Base-by-base conservation (phyloP, 1,139 yeast genomes). In the Sugiyamaella sp. region DNA sequence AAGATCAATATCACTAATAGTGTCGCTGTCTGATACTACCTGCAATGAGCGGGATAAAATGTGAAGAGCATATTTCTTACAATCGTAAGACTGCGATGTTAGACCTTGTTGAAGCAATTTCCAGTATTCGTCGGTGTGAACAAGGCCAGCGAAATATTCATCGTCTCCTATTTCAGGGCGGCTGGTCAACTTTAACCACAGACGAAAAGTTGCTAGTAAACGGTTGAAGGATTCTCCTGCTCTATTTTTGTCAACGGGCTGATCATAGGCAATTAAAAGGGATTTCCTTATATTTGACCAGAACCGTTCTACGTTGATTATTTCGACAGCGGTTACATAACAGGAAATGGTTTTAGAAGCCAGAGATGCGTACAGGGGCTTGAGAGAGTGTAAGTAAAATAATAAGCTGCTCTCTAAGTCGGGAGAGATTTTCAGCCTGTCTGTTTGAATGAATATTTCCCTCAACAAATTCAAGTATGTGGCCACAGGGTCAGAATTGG, bases 41-140 rank as follows among this genome's bases (percentile, higher is more conserved):
- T 79, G 80, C 16, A 90, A 73, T 0, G 95, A 79, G 20, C 80
- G 67, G 60, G 84, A 85, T 42, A 89, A 69, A 20, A 89, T 80
- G 0, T 90, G 83, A 27, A 89, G 71, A n/a, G 85, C 77, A 62
- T 82, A 81, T 66, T 89, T 89, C 49, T 90, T 78, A 54, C 80
- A 83, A 57, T 88, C 96, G 63, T 86, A 91, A 0, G 81, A 74
- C 4, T 71, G 66, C 53, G 82, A 78, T 12, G 78, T 75, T 37
- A 89, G 71, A 0, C 89, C 87, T 12, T 63, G 60, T 61, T 85
- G 89, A 29, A 89, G 66, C 9, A 67, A 63, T 9, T 59, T 51
- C 95, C 96, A 89, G 65, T 86, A 89, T 1, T 67, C 60, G 2
- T 75, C 73, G 0, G 59, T 45, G 22, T 68, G 62, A 3, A 84